These are phyloP conservation scores for Teunomyces stri DNA, from an alignment of 805 yeast genomes.

Conservation along the genomic window DNA sequence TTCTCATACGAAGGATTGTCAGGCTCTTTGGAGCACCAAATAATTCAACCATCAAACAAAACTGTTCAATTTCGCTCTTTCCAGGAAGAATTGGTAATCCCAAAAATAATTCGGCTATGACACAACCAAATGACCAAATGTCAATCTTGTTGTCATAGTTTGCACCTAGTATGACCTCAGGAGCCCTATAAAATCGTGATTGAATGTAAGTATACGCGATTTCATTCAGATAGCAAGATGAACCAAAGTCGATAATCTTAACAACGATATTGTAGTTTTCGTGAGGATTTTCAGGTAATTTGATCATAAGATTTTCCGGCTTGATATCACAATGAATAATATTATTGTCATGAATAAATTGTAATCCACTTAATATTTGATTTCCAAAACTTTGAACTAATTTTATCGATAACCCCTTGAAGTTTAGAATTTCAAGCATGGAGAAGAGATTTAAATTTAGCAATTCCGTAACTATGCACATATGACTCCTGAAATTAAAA, in stretches of 20 bases:
- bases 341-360: conserved; percentile 52
- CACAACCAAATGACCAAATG: conserved; percentile 49
- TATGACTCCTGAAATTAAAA: conserved; percentile 76
- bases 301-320: conserved; percentile 77
- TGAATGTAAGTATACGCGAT: conserved; percentile 50
- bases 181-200: conserved; percentile 76
- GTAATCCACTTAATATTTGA: conserved; percentile 59
- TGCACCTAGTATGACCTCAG: conserved; percentile 71
- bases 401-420: conserved; percentile 45
- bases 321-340: conserved; percentile 84
- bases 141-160: conserved; percentile 54
- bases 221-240: conserved; percentile 49
- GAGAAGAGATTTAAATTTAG: conserved; percentile 68
- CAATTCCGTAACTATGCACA: conserved; percentile 76
- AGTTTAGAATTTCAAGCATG: conserved; percentile 47
- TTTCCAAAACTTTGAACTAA: conserved; percentile 45
- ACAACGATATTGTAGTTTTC: conserved; percentile 45
- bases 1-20: conserved; percentile 38
- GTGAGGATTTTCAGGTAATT: conserved; percentile 24
- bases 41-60: conserved; percentile 40
- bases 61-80: conserved; percentile 46
- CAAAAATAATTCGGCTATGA: conserved; percentile 35
- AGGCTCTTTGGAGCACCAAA: conserved; percentile 48
- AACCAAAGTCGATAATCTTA: conserved; percentile 81
- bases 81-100: conserved; percentile 48